Evolutionary conservation across 148 eudicot genomes (phyloP).

Genomic region (Vaccinium darrowii): DNA sequence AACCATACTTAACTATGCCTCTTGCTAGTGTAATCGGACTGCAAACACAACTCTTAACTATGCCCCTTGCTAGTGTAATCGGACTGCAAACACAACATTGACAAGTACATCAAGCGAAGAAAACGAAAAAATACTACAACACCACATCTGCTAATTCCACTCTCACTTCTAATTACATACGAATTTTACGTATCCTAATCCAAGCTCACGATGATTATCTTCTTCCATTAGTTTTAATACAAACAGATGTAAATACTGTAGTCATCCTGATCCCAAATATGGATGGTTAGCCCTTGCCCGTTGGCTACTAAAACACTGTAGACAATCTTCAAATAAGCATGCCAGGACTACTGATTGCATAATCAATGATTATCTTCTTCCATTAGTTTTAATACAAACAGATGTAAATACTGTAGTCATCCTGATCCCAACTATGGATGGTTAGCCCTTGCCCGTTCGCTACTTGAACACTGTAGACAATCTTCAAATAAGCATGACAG

Average conservation of each 20-base stretch:
- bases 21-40: not conserved
- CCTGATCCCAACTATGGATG: not conserved
- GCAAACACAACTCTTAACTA: no score
- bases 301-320: not conserved
- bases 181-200: not conserved
- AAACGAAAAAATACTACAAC: not conserved
- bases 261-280: not conserved
- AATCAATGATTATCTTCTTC: no score
- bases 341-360: no score
- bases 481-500: no score
- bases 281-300: not conserved
- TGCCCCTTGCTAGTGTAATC: not conserved
- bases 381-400: not conserved
- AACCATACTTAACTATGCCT: no score
- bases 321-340: no score
- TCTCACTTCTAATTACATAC: not conserved
- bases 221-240: not conserved
- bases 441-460: not conserved
- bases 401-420: not conserved
- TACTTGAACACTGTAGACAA: not conserved
- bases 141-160: not conserved
- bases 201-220: not conserved
- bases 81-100: no score
- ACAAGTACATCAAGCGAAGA: not conserved
- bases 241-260: not conserved